Evolutionary conservation across 768 basidiomycete genomes (phyloP).

Genomic region (Russula virescens): DNA sequence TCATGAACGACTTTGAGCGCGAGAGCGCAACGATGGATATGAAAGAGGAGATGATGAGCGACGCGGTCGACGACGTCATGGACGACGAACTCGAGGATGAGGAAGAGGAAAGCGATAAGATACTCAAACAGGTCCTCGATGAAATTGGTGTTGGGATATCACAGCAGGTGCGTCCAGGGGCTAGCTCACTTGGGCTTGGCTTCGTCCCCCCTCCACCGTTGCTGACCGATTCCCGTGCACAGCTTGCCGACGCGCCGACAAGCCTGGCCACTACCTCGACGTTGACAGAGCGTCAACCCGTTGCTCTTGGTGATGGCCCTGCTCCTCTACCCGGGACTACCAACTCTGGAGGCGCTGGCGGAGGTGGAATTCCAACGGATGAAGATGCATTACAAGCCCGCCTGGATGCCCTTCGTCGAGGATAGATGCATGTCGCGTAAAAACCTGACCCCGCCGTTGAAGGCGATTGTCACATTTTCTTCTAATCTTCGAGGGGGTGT

Average conservation of each 20-base stretch:
- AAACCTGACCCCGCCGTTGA: background rate
- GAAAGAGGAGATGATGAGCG: constrained; percentile 99
- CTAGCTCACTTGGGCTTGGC: too few relatives aligned
- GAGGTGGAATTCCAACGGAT: constrained; percentile 49
- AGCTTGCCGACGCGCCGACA: constrained; percentile 84
- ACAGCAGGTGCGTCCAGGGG: constrained; percentile 55
- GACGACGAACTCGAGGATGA: constrained; percentile 89
- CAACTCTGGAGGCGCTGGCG: constrained; percentile 36
- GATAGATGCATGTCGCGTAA: constrained; percentile 34
- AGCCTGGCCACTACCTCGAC: constrained; percentile 58
- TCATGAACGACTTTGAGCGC: constrained; percentile 97
- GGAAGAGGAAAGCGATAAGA: constrained; percentile 93
- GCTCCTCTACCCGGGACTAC: constrained; percentile 36
- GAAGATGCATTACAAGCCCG: constrained; percentile 94
- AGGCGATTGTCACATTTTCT: background rate
- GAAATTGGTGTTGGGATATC: constrained; percentile 92
- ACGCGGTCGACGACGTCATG: constrained; percentile 96
- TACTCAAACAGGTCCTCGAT: constrained; percentile 91
- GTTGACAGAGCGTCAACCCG: constrained; percentile 65
- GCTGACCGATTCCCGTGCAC: constrained; percentile 6
- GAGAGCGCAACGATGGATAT: constrained; percentile 99
- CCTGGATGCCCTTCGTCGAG: constrained; percentile 79
- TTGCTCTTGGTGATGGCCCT: constrained; percentile 74
- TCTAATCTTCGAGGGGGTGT: background rate
- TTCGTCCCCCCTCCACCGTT: background rate